Percentiles rank a stretch among this genome's conserved stretches.
phyloP scores from a whole-genome alignment of 305 asterid genomes.

The Fraxinus sp. region DNA sequence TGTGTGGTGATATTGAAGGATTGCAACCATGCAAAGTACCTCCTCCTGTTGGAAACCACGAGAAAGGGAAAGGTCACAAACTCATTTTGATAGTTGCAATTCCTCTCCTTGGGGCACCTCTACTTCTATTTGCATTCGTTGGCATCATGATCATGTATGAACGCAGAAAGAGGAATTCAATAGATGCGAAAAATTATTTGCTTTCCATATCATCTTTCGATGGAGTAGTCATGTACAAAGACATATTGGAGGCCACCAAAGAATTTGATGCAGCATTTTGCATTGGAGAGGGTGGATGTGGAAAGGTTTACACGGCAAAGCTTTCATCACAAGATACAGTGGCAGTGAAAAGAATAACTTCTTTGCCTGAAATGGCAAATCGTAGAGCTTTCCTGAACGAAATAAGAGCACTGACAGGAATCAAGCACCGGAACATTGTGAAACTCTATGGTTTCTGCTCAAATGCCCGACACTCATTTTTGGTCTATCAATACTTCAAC shows the following conservation, averaged over 20 bases:
- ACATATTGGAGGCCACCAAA: constrained; percentile 8
- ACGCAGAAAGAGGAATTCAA: not conserved
- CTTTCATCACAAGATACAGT: not conserved
- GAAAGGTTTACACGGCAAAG: not conserved
- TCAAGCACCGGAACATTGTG: not conserved
- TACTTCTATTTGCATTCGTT: constrained; percentile 7
- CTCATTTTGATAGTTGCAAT: constrained; percentile 16
- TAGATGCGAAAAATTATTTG: not conserved
- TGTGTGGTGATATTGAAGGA: constrained; percentile 30
- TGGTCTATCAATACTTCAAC: not conserved
- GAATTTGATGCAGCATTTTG: not conserved
- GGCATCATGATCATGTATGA: not conserved
- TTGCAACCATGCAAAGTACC: not conserved
- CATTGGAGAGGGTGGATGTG: not conserved
- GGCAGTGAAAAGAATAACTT: not conserved
- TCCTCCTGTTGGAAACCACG: not conserved
- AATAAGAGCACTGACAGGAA: not conserved
- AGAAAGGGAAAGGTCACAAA: not conserved
- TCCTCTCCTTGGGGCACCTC: constrained; percentile 25
- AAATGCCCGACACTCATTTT: not conserved
- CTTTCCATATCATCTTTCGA: not conserved
- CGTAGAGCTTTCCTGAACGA: not conserved
- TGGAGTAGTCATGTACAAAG: not conserved
- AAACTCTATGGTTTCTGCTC: not conserved
- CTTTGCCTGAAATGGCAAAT: not conserved